Evolutionary conservation across 371 early-diverging fungal genomes (phyloP), one percentile per base, ranked within the genome.

Genomic region (Rhizopus sp.): DNA sequence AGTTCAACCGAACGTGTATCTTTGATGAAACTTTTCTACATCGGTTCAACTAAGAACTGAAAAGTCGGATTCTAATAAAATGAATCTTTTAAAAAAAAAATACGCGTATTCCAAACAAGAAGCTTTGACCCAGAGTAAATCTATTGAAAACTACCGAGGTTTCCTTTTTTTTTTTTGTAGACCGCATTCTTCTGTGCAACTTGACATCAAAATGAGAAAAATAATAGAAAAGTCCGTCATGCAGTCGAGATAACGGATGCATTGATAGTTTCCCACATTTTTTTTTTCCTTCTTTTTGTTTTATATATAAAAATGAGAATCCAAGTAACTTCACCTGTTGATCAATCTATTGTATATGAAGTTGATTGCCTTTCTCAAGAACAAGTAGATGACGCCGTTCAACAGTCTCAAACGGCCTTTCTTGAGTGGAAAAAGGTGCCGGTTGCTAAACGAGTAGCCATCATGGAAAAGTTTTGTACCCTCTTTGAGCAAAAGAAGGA

Each of bases 401-500:
- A 76, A 42, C 58, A 46, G 7, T 85, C 85, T 1, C 30, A 55
- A 10, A 42, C 50, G 9, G 88, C 82, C 13, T 86, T 84, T 57
- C 41, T 58, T 47, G 10, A 51, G 0, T 89, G 89, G 89, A 72
- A 77, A 35, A 66, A 68, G 32, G 72, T 73, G 0, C 68, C 86
- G 0, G 55, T 92, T 3, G 59, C 72, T 3, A 69, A 83, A 13
- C 86, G 92, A 45, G 78, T 86, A 10, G 58, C 60, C 16, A 64
- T 87, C 30, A 72, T 87, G 5, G 45, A 68, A 10, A 73, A 76
- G 48, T 88, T 90, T 65, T 76, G 88, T 40, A 67, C 75, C 2
- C 51, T 72, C 12, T 80, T 93, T 63, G 78, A 84, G 6, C 63
- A 69, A 8, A 81, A 85, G 38, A 75, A 80, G 50, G 91, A 87